Evolutionary conservation across 2,329 filamentous ascomycete genomes (phyloP).

Genomic region (Colletotrichum sp.): DNA sequence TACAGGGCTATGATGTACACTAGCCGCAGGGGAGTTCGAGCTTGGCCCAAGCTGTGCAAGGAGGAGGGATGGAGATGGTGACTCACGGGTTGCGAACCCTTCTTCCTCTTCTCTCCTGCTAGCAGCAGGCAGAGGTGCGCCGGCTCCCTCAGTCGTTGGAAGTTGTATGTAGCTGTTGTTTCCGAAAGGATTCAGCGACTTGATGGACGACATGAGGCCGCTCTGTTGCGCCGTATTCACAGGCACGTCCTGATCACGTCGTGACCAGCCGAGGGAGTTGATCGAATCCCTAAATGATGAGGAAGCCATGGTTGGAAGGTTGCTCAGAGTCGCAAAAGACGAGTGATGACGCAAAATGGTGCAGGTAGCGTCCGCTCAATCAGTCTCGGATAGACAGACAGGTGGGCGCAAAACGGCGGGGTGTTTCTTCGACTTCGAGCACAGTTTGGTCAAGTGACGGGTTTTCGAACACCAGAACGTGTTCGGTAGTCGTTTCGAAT

Average conservation of each 20-base stretch:
- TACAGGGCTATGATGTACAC: slow-evolving; percentile 49
- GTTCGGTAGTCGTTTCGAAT: not conserved
- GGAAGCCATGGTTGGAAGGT: slow-evolving; percentile 71
- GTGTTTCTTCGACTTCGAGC: not conserved
- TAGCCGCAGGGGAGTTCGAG: slow-evolving; percentile 46
- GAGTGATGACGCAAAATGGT: not conserved
- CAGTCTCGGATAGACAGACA: not conserved
- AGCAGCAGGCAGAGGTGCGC: slow-evolving; percentile 85
- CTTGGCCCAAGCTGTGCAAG: slow-evolving; percentile 25
- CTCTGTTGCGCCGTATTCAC: slow-evolving; percentile 74
- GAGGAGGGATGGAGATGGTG: slow-evolving; percentile 18
- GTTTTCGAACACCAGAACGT: not conserved
- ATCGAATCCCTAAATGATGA: slow-evolving; percentile 91
- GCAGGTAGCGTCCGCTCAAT: not conserved
- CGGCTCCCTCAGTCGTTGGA: slow-evolving; percentile 81
- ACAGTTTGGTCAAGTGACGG: slow-evolving; percentile 12
- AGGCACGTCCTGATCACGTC: slow-evolving; percentile 78
- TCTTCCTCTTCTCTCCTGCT: slow-evolving; percentile 92
- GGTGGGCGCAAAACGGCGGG: not conserved
- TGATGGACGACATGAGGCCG: slow-evolving; percentile 80
- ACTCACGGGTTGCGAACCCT: slow-evolving; percentile 93
- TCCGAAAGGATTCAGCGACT: slow-evolving; percentile 87
- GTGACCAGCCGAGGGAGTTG: slow-evolving; percentile 93
- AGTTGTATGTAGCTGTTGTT: slow-evolving; percentile 88
- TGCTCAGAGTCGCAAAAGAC: not conserved